Evolutionary conservation across 148 eudicot species (phyloP), one percentile per base, ranked within the genome.

Genomic region (Linanthus parryae): DNA sequence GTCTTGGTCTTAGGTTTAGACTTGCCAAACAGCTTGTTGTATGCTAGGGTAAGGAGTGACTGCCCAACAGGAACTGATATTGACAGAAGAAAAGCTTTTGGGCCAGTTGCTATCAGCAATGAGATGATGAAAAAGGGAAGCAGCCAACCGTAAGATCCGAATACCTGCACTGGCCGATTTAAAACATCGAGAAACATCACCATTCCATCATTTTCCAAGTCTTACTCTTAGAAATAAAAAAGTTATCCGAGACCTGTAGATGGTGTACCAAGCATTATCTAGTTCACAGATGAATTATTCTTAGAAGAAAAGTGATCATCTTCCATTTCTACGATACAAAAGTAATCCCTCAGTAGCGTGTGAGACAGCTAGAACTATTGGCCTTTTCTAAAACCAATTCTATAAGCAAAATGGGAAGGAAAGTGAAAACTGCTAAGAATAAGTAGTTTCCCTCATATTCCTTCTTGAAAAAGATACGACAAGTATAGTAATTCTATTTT

Each of bases 1-100:
- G 44, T 52, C 45, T 69, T 48, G 53, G 42, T 12, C 52, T 49
- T 66, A 33, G 55, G 72, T 50, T 40, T 63, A 6, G 78, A 38
- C 38, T 49, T 74, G 21, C 49, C 68, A 61, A 17, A 61, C 12
- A 84, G 28, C 64, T 68, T 83, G 8, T 72, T 73, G 55, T 73
- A 53, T 38, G 76, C 79, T 31, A 84, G 66, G 30, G 70, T 57
- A 46, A 82, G 26, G 33, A 77, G n/a, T 2, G 96, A 81, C 33
- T 79, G 71, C 21, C 83, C 81, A 12, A 81, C 17, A 8, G 80
- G 74, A 44, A 82, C 24, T 19, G 80, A 72, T 46, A 80, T 59
- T 14, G 94, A 83, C 74, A 80, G 24, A 16, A 92, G 72, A 65
- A 92, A 92, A 22, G 99, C 90, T 70, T 88, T 84, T 14, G 79